phyloP scores from a whole-genome alignment of 2,329 filamentous ascomycete species.

The Elsinoe arachidis region DNA sequence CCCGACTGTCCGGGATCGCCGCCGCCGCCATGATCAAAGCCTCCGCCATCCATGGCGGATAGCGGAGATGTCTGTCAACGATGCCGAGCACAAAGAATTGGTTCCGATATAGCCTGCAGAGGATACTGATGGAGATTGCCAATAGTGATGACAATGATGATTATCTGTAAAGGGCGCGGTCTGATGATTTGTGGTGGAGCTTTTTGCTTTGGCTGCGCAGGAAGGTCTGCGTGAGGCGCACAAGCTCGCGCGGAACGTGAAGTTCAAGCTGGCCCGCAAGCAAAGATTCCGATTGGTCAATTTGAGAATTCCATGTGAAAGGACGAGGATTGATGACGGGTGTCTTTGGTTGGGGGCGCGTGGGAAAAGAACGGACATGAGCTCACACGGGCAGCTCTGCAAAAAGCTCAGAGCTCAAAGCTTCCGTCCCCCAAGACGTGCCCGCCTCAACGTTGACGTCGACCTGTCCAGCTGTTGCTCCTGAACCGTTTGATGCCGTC shows the following conservation, averaged over 20 bases:
- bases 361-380: neutral
- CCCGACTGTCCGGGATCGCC: conserved; percentile 11
- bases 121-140: neutral
- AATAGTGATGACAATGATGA: too few species aligned
- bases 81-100: neutral
- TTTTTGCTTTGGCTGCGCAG: too few species aligned
- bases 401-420: neutral
- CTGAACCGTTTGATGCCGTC: conserved; percentile 1
- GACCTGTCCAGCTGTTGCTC: neutral
- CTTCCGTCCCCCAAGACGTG: neutral
- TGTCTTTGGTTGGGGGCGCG: conserved; percentile 1
- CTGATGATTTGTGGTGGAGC: too few species aligned
- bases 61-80: neutral
- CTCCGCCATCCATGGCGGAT: conserved; percentile 16
- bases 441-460: conserved; percentile 9
- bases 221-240: neutral
- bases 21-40: conserved; percentile 14
- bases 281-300: neutral
- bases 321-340: neutral
- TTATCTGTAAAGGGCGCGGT: too few species aligned
- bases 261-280: neutral
- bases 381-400: neutral
- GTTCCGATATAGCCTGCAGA: neutral
- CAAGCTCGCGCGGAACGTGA: neutral
- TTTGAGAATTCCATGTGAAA: neutral